A percentile compares a stretch with the other conserved stretches of the same genome.
phyloP scores from a whole-genome alignment of 371 early-diverging fungal genomes.

The Saksenaea oblongispora region DNA sequence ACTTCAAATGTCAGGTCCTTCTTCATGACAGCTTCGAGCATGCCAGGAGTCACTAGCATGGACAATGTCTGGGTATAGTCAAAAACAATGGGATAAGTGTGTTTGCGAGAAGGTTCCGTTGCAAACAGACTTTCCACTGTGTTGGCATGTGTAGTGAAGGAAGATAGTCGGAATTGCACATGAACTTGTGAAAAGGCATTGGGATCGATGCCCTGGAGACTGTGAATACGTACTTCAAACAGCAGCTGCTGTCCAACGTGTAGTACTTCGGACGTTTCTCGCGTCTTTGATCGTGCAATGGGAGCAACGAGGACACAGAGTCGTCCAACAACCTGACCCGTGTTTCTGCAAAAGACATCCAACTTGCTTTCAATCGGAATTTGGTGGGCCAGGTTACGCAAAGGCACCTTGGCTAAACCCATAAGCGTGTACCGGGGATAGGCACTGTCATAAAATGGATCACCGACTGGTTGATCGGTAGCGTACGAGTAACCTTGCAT shows the following conservation, averaged over 20 bases:
- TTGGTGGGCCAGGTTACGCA: conserved; percentile 53
- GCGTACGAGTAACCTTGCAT: conserved; percentile 77
- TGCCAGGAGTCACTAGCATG: conserved; percentile 43
- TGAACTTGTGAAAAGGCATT: conserved; percentile 71
- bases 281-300: conserved; percentile 31
- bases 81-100: conserved; percentile 47
- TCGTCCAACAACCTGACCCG: conserved; percentile 51
- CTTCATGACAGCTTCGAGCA: conserved; percentile 48
- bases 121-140: conserved; percentile 59
- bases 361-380: conserved; percentile 54
- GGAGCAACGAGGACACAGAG: conserved; percentile 51
- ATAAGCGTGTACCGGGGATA: conserved; percentile 54
- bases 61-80: conserved; percentile 65
- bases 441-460: conserved; percentile 72
- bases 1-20: conserved; percentile 58
- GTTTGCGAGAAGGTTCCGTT: conserved; percentile 65
- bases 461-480: conserved; percentile 65
- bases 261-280: conserved; percentile 4
- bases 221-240: conserved; percentile 71
- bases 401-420: conserved; percentile 55
- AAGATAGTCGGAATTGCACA: conserved; percentile 71
- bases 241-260: conserved; percentile 58
- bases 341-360: conserved; percentile 61
- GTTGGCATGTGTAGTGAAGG: conserved; percentile 42
- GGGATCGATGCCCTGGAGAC: conserved; percentile 66